phyloP scores from a whole-genome alignment of 2,329 filamentous ascomycete genomes.

The Trichocomaceae sp. region DNA sequence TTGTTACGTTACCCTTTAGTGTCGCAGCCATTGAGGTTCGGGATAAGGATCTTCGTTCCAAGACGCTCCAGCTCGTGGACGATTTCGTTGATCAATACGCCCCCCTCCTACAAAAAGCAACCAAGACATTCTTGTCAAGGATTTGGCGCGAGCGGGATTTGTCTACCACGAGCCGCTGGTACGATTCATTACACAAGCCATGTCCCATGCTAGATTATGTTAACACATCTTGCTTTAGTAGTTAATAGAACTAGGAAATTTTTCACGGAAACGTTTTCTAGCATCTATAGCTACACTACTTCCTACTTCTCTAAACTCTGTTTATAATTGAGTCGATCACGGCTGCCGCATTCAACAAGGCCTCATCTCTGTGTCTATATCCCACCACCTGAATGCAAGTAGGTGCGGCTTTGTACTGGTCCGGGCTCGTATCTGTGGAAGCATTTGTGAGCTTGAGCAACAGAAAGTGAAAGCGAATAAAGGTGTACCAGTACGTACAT shows the following conservation, averaged over 20 bases:
- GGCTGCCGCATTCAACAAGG: not conserved
- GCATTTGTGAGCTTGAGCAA: not conserved
- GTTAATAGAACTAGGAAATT: not conserved
- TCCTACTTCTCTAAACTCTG: not conserved
- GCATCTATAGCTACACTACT: not conserved
- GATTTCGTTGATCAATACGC: slow-evolving; percentile 7
- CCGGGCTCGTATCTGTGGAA: slow-evolving; percentile 1
- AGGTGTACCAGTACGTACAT: not conserved
- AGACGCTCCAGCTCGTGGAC: slow-evolving; percentile 6
- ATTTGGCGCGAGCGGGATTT: slow-evolving; percentile 5
- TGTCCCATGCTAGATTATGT: slow-evolving; percentile 7
- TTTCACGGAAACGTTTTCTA: no score
- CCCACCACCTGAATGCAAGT: slow-evolving; percentile 3
- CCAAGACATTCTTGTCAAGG: slow-evolving; percentile 4
- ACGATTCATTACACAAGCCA: slow-evolving; percentile 6
- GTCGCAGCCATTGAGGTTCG: slow-evolving; percentile 6
- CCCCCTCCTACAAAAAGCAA: slow-evolving; percentile 4
- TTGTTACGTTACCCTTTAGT: slow-evolving; percentile 6
- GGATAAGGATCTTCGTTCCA: not conserved
- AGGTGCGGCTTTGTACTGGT: slow-evolving; percentile 3
- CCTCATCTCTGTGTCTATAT: slow-evolving; percentile 8
- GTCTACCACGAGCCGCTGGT: slow-evolving; percentile 1
- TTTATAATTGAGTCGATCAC: slow-evolving; percentile 4
- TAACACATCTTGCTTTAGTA: not conserved
- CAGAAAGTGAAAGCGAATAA: not conserved